Conservation (phyloP, 2,329 filamentous ascomycete genomes). For the Penicillium capsulatum region DNA sequence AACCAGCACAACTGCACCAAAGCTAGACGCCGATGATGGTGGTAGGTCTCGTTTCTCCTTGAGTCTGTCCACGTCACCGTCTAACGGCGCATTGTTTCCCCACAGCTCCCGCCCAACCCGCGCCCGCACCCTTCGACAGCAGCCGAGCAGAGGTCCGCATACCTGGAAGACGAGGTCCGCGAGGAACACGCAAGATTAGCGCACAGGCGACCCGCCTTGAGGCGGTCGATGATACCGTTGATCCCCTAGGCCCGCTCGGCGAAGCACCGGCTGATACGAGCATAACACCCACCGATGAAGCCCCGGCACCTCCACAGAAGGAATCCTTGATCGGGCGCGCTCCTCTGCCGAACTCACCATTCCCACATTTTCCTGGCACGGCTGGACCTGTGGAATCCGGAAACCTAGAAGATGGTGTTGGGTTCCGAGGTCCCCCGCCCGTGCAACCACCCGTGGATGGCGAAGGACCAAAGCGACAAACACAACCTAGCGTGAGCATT, state of each 20-base stretch:
- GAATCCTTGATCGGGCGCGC: slow-evolving; percentile 44
- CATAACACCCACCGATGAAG: slow-evolving; percentile 47
- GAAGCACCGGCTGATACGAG: slow-evolving; percentile 38
- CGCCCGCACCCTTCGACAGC: slow-evolving; percentile 33
- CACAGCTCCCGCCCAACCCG: slow-evolving; percentile 24
- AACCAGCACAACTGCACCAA: slow-evolving; percentile 23
- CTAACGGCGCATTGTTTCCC: slow-evolving; percentile 19
- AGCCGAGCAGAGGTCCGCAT: slow-evolving; percentile 45
- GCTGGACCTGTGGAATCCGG: slow-evolving; percentile 60
- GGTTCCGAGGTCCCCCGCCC: slow-evolving; percentile 60
- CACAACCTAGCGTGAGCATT: slow-evolving; percentile 76
- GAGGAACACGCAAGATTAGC: slow-evolving; percentile 55
- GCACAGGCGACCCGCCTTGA: slow-evolving; percentile 60
- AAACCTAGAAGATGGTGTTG: slow-evolving; percentile 65
- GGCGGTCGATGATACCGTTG: slow-evolving; percentile 58
- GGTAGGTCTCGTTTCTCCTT: slow-evolving; percentile 24
- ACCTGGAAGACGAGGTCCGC: slow-evolving; percentile 48
- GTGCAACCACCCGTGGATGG: slow-evolving; percentile 49
- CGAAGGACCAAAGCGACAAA: slow-evolving; percentile 48
- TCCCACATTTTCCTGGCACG: slow-evolving; percentile 47
- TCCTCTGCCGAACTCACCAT: slow-evolving; percentile 36
- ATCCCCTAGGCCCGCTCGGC: slow-evolving; percentile 59
- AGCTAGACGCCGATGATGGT: slow-evolving; percentile 28
- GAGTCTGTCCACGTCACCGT: slow-evolving; percentile 13
- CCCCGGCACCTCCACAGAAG: slow-evolving; percentile 58